Percentiles rank a stretch among this genome's conserved stretches.
Conservation (phyloP, 768 basidiomycete species). For the Pleurotus pulmonarius region DNA sequence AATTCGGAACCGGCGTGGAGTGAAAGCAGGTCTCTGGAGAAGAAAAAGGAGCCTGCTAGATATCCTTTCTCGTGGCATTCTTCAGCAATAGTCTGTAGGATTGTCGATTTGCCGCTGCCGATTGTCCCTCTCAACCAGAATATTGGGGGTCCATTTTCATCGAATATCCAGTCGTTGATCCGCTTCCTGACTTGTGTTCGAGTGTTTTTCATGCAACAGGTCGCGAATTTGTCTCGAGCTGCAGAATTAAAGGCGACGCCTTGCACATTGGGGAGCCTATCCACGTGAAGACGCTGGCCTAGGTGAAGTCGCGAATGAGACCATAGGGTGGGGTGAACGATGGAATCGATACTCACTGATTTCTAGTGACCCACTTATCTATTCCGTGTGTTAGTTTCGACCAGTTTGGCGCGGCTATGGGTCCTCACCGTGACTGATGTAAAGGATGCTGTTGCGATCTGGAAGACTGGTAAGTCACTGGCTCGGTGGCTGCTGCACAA, state of each 20-base stretch:
- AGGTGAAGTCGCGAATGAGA: not conserved
- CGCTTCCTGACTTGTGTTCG: not conserved
- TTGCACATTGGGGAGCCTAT: not conserved
- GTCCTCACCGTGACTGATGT: not conserved
- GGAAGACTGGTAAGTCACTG: too few species aligned
- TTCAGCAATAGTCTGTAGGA: conserved; percentile 5
- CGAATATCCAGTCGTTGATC: conserved; percentile 1
- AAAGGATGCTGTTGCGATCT: not conserved
- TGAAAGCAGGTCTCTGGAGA: not conserved
- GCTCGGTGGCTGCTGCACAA: too few species aligned
- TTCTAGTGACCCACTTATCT: not conserved
- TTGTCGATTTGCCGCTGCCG: conserved; percentile 6
- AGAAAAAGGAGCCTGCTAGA: conserved; percentile 4
- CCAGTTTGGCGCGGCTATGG: not conserved
- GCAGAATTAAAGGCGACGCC: not conserved
- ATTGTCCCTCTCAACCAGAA: conserved; percentile 5
- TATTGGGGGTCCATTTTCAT: not conserved
- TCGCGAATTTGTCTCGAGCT: not conserved
- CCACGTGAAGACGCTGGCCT: not conserved
- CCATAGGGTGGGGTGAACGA: not conserved
- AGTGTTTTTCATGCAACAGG: not conserved
- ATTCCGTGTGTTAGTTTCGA: not conserved
- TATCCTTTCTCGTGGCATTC: not conserved
- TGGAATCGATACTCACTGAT: not conserved
- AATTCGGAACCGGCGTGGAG: not conserved